Base-by-base conservation (phyloP, 2,329 filamentous ascomycete species). In the Chaetomiaceae sp. region DNA sequence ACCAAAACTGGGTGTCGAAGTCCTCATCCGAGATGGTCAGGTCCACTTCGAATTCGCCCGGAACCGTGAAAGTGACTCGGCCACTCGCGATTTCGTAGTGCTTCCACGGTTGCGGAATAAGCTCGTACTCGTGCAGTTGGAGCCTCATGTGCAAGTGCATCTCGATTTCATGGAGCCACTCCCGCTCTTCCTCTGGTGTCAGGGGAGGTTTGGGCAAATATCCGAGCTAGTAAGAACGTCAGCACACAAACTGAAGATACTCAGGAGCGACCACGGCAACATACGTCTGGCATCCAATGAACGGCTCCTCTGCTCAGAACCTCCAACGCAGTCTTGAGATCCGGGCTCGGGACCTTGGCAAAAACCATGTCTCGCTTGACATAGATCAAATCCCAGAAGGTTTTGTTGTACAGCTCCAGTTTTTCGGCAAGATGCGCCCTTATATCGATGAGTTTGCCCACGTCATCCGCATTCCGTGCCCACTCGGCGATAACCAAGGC, bases 21-120 rank as follows among this genome's bases (percentile, higher is more conserved):
- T 93, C 86, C 63, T 97, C 91, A 59, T 91, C 86, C 16, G 87
- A 89, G 56, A 97, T 87, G 1, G 90, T 91, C 45, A 99, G 78
- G 65, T 97, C 93, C 17, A 97, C 81, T 66, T 97, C 92, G 61
- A 96, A 96, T 66, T 97, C 92, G 47, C 81, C 81, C 3, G 81
- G 73, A 1, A 97, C 87, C 41, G 74, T 79, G 66, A 99, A 99
- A 0, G 90, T 97, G 6, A 87, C 92, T 43, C 92, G 83, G n/a
- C 95, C 93, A 45, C 89, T 87, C 46, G 79, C 78, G 54, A 99
- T 87, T 5, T 76, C 78, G 70, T 90, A 97, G 54, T 87, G 77
- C 60, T 78, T 79, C 65, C 97, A 88, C 48, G 86, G 78, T n/a
- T 73, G 69, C 0, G 93, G 93, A 44, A 83, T 79, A 53, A 76